phyloP scores from a whole-genome alignment of 257 asterid genomes.

The Solanum bulbocastanum region DNA sequence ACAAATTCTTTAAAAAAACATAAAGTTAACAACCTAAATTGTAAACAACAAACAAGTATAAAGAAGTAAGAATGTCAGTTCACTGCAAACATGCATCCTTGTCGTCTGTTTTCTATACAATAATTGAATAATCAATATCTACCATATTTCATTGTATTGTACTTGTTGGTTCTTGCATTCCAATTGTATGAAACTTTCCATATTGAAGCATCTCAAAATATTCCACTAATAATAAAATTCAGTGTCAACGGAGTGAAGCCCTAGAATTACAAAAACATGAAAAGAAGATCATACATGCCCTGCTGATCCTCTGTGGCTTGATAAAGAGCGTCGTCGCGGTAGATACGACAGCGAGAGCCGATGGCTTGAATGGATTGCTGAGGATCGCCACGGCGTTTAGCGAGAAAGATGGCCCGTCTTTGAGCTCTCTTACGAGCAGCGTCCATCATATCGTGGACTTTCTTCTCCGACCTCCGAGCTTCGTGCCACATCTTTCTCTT shows the following conservation, averaged over 20 bases:
- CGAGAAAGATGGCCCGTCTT: constrained; percentile 83
- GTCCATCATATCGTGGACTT: constrained; percentile 99
- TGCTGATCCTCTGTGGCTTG: constrained; percentile 89
- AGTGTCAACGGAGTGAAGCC: not conserved
- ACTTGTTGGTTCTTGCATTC: not conserved
- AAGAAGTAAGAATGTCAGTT: not conserved
- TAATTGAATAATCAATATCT: not conserved
- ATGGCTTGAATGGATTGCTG: constrained; percentile 84
- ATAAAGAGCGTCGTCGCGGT: constrained; percentile 82
- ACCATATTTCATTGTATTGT: not conserved
- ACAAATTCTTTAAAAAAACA: not conserved
- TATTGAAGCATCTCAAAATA: not conserved
- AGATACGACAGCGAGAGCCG: constrained; percentile 74
- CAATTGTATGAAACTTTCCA: not conserved
- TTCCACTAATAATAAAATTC: not conserved
- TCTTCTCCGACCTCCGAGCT: constrained; percentile 90
- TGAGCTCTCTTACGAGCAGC: constrained; percentile 99
- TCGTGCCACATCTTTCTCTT: constrained; percentile 86
- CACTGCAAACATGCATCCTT: not conserved
- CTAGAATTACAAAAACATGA: not conserved
- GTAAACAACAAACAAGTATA: not conserved
- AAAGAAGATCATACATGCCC: constrained; percentile 54
- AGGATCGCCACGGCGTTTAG: constrained; percentile 97
- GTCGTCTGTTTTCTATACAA: not conserved
- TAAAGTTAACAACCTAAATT: not conserved